These are phyloP conservation scores for Dittrichia graveolens DNA, from an alignment of 129 eudicot genomes.

Conservation along the genomic window DNA sequence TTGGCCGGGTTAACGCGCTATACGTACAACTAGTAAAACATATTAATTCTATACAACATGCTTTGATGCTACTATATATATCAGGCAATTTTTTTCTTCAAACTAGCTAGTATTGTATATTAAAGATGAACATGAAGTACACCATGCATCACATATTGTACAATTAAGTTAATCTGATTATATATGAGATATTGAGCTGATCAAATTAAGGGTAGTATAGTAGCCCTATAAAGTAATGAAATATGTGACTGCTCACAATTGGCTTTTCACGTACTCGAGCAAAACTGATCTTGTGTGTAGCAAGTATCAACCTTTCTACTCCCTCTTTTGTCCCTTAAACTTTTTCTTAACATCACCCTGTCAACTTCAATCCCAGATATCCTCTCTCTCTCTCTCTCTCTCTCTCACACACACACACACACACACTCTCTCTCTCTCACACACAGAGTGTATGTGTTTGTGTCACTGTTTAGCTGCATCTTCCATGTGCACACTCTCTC, in stretches of 20 bases:
- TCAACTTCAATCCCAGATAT: conserved; percentile 99
- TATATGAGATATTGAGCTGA: conserved; percentile 1
- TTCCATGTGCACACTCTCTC: conserved; percentile 37
- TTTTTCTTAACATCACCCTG: conserved; percentile 73
- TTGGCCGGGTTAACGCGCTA: too few species aligned
- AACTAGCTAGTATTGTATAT: background rate
- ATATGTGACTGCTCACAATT: conserved; percentile 44
- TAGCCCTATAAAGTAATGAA: conserved; percentile 35
- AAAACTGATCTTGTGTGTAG: conserved; percentile 32
- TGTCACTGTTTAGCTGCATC: conserved; percentile 23
- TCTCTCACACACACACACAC: conserved; percentile 33
- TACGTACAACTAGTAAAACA: too few species aligned
- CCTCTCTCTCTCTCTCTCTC: conserved; percentile 48
- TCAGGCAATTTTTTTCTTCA: conserved; percentile 17
- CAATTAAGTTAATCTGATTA: conserved; percentile 7
- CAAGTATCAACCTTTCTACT: conserved; percentile 53
- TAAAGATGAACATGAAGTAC: background rate
- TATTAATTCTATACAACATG: background rate
- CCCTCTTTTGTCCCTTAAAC: conserved; percentile 91
- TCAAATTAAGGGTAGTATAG: conserved; percentile 1
- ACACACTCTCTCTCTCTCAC: conserved; percentile 34
- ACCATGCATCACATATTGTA: conserved; percentile 26
- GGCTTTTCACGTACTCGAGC: conserved; percentile 67
- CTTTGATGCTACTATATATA: background rate
- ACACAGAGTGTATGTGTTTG: background rate